A percentile compares a stretch with the other conserved stretches of the same genome.
phyloP scores from a whole-genome alignment of 23 red algal genomes.

The Gracilariopsis chorda region DNA sequence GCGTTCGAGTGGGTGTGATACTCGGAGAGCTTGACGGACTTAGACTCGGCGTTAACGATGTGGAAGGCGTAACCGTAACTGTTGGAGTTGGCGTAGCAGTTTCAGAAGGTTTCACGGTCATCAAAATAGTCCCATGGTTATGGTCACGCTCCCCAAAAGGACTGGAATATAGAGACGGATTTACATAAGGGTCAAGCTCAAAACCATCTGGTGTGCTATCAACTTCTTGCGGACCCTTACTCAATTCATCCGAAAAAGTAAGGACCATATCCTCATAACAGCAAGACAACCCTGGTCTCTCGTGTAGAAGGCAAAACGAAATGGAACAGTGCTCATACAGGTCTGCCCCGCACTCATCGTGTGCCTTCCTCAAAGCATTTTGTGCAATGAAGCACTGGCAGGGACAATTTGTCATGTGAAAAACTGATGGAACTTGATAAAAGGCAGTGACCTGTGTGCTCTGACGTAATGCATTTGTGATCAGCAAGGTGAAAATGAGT shows the following conservation, averaged over 20 bases:
- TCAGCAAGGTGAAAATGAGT: too few relatives aligned
- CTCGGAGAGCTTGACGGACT: neutral
- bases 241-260: neutral
- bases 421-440: too few relatives aligned
- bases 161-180: too few relatives aligned
- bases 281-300: neutral
- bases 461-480: too few relatives aligned
- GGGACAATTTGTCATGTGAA: neutral
- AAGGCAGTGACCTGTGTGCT: too few relatives aligned
- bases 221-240: too few relatives aligned
- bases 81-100: neutral
- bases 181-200: too few relatives aligned
- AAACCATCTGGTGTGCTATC: too few relatives aligned
- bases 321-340: neutral
- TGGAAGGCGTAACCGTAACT: neutral
- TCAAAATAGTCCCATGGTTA: neutral
- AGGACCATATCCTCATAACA: neutral
- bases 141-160: too few relatives aligned
- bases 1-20: neutral
- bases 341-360: neutral
- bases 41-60: neutral
- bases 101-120: neutral
- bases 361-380: neutral
- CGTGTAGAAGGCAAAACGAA: neutral
- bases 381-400: neutral